Evolutionary conservation across 2,329 filamentous ascomycete species (phyloP), one percentile per base, ranked within the genome.

Genomic region (Hymenoscyphus repandus): DNA sequence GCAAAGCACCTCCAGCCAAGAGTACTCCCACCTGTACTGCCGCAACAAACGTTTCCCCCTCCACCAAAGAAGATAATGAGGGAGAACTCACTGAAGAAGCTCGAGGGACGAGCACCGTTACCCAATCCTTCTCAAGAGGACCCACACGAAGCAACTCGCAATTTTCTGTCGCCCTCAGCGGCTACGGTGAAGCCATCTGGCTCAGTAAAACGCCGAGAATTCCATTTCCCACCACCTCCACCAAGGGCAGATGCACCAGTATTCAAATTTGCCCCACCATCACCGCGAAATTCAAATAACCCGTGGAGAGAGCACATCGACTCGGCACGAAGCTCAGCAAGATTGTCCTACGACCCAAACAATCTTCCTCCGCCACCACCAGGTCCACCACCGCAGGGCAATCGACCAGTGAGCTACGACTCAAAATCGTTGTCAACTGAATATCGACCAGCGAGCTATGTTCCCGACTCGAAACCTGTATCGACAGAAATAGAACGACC

Each of bases 1-100:
- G 77, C 78, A 56, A 82, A 82, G 50, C 80, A 84, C 61, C 72
- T 86, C 10, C 80, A 83, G 56, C 75, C 77, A 17, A 77, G 79
- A 59, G 67, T 69, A 51, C 47, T 62, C 27, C 62, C 62, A 40
- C 61, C 60, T 10, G 22, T 7, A 4, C 52, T 36, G 45, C 52
- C 56, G 52, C 62, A 61, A 48, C 59, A 51, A 30, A 60, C 56
- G 34, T 65, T 65, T 42, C 60, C 60, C 31, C 62, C 61, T 20
- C 63, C 64, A 42, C 64, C 64, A 18, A 62, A 54, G 36, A 59
- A 61, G 40, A 58, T 45, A 9, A 45, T 53, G 43, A 66, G 33
- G 63, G 72, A 45, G 72, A 78, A 52, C 15, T 71, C 74, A 0
- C 68, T 79, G 9, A 71, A 71, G 41, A 72, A 67, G 47, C 68